Base-by-base conservation (phyloP, 352 stramenopile genomes). In the Phytophthora ramorum region DNA sequence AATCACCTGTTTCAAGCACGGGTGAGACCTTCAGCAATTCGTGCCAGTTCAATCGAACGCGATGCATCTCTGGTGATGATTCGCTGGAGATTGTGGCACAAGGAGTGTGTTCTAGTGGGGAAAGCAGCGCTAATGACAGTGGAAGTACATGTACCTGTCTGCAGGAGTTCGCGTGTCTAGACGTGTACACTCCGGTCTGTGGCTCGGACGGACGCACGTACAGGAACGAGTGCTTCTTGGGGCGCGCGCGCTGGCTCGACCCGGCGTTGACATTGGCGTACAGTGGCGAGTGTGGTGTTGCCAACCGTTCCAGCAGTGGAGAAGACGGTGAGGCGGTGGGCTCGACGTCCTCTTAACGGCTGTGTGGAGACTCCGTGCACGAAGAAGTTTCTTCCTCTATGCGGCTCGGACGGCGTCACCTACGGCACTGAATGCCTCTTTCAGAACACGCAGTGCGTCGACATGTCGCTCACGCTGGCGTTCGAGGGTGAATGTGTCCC, bases 1-100 rank as follows among this genome's bases (percentile, higher is more conserved):
- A 49, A 54, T 55, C 49, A 30, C 32, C 20, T 63, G 16, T 47
- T 44, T 50, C 28, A 59, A 43, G n/a, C 9, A 70, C 89, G 50
- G 78, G 78, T 26, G 26, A 71, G 17, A 90, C 83, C 7, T 91
- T 89, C 69, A 30, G 32, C 34, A 88, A 86, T 64, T 65, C 71
- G 52, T 90, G 83, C 58, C 40, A 63, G 26, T 79, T 91, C 32
- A 70, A 81, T 19, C 62, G 45, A 26, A 71, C 66, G 3, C 69
- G 78, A 45, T 91, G 82, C 63, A 14, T 48, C 12, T 60, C 57
- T 8, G 58, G 45, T 0, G 48, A 71, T 19, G 52, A 58, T 16
- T 66, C 60, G 61, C 41, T 84, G 8, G 17, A 47, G 12, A 76
- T 79, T 32, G 57, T 59, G 12, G 61, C 53, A 1, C 44, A 63